phyloP scores from a whole-genome alignment of 2,329 filamentous ascomycete genomes.

The Pseudocercospora crystallina region DNA sequence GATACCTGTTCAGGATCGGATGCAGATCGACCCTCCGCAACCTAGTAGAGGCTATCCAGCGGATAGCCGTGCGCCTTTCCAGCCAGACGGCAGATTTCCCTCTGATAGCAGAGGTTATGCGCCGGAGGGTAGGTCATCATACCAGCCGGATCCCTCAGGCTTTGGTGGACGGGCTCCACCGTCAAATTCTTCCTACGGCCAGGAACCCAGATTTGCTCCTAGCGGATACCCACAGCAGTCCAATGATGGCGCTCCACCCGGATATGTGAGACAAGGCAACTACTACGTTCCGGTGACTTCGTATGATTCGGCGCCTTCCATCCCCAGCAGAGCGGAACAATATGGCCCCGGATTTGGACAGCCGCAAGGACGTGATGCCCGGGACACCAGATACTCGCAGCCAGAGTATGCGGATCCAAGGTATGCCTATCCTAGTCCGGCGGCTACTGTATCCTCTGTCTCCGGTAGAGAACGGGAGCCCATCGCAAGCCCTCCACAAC shows the following conservation, averaged over 20 bases:
- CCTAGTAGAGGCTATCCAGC: slow-evolving; percentile 25
- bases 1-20: slow-evolving; percentile 27
- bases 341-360: slow-evolving; percentile 27
- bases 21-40: slow-evolving; percentile 32
- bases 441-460: slow-evolving; percentile 33
- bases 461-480: slow-evolving; percentile 30
- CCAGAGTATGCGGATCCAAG: slow-evolving; percentile 33
- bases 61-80: slow-evolving; percentile 25
- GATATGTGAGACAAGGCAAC: slow-evolving; percentile 36
- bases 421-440: slow-evolving; percentile 38
- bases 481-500: slow-evolving; percentile 28
- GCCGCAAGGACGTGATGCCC: slow-evolving; percentile 24
- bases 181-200: slow-evolving; percentile 27
- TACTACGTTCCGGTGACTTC: slow-evolving; percentile 35
- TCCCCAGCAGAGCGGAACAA: slow-evolving; percentile 29
- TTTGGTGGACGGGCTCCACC: slow-evolving; percentile 27
- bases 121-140: slow-evolving; percentile 27
- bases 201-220: slow-evolving; percentile 34
- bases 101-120: slow-evolving; percentile 26
- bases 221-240: slow-evolving; percentile 25
- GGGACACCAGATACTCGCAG: slow-evolving; percentile 31
- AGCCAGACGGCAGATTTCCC: slow-evolving; percentile 26
- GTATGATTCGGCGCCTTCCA: slow-evolving; percentile 26
- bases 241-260: slow-evolving; percentile 34
- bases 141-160: slow-evolving; percentile 24